Base-by-base conservation (phyloP, 306 rosid genomes). In the Geum urbanum region DNA sequence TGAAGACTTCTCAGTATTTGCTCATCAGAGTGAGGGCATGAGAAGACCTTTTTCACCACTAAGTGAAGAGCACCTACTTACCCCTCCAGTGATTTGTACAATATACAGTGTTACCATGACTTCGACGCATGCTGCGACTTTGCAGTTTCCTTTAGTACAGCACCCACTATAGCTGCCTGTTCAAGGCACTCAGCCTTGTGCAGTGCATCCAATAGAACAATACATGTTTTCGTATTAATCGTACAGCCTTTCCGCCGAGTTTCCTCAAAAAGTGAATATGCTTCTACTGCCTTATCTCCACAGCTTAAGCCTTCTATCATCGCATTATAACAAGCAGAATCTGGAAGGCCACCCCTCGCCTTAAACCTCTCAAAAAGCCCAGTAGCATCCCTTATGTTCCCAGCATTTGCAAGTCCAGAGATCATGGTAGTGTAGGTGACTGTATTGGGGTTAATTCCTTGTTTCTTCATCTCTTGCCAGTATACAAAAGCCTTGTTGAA, bases 401-500 rank as follows among this genome's bases (percentile, higher is more conserved):
- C 96, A 53, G 89, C 95, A 74, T 68, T 88, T 49, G 98, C 91
- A 20, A 94, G 94, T 71, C 97, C 97, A 6, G 90, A 76, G 69
- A 94, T 94, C 97, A 94, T 94, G 82, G 88, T 88, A 48, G 95
- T 86, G 81, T 88, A 90, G 48, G 96, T 90, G 73, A 84, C 66
- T 50, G 84, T 78, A 68, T 94, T 88, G 51, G 98, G 98, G 67
- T 85, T 79, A 54, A 94, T 63, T 76, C 97, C 97, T 49, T 83
- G 77, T 75, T 90, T 94, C 88, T 85, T 88, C 98, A 94, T 90
- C 85, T 90, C 98, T 83, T 94, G 96, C 97, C 98, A 94, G 83
- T 84, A 94, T 46, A 94, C 95, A 63, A 88, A 94, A 40, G 97
- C 97, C 92, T 90, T 94, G 63, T 84, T 94, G 82, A 94, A 94